Conservation (phyloP, 2,329 filamentous ascomycete genomes). For the Trichoderma sp. region DNA sequence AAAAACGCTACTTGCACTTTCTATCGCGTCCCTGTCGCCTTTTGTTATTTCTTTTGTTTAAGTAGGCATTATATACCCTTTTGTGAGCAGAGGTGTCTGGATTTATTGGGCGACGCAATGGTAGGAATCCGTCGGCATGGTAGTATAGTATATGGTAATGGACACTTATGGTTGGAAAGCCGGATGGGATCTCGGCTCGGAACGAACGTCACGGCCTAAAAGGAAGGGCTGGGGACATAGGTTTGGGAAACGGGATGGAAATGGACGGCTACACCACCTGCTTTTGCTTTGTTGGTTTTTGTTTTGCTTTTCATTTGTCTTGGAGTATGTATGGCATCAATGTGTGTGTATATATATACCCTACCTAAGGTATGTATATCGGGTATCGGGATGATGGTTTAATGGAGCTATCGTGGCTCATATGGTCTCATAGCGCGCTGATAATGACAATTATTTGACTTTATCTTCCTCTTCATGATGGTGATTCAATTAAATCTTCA, state of each 20-base stretch:
- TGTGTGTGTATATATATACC: conserved; percentile 1
- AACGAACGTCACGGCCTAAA: not conserved
- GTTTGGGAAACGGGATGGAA: not conserved
- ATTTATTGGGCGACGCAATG: too few relatives aligned
- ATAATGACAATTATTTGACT: not conserved
- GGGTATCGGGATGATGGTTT: not conserved
- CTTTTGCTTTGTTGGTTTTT: not conserved
- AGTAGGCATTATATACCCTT: conserved; percentile 23
- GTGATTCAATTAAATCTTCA: not conserved
- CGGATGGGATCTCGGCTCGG: not conserved
- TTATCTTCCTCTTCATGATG: not conserved
- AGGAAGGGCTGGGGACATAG: not conserved
- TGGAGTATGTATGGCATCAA: not conserved
- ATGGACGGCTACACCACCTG: not conserved
- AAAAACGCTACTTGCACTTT: not conserved
- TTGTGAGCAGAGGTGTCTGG: conserved; percentile 2
- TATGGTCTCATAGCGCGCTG: not conserved
- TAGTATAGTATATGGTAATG: not conserved
- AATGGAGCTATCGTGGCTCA: not conserved
- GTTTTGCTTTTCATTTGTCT: not conserved
- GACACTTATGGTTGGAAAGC: not conserved
- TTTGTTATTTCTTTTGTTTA: not conserved
- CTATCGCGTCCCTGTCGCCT: not conserved
- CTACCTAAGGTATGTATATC: not conserved
- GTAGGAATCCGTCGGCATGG: not conserved